Evolutionary conservation across 2,329 filamentous ascomycete species (phyloP).

Genomic region (Plenodomus biglobosus): DNA sequence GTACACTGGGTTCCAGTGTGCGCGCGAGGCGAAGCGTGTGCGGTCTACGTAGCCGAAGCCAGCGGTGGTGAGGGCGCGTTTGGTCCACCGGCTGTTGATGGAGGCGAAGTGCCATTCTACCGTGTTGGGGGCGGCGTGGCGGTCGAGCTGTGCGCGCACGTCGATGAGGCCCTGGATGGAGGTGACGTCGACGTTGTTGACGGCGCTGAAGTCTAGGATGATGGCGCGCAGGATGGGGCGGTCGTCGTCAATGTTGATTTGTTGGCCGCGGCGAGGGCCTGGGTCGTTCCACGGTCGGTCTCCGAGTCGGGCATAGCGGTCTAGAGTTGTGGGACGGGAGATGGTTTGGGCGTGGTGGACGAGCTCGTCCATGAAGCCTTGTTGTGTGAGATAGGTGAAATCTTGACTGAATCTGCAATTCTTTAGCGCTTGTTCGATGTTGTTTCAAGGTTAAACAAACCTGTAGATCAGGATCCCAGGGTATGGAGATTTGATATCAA

Average conservation of each 20-base stretch:
- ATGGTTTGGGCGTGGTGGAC: conserved; percentile 51
- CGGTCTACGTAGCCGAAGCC: conserved; percentile 76
- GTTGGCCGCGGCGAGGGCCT: conserved; percentile 64
- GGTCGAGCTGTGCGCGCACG: conserved; percentile 88
- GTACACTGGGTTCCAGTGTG: conserved; percentile 89
- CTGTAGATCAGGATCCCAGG: conserved; percentile 95
- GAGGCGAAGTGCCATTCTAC: conserved; percentile 97
- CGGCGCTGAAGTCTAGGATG: conserved; percentile 88
- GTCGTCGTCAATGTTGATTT: conserved; percentile 49
- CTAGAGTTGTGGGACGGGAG: conserved; percentile 74
- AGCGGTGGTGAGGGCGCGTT: conserved; percentile 80
- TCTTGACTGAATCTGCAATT: conserved; percentile 87
- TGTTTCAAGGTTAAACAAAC: conserved; percentile 94
- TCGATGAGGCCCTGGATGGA: conserved; percentile 92
- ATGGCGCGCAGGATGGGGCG: conserved; percentile 80
- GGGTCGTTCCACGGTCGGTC: conserved; percentile 94
- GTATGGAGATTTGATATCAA: conserved; percentile 78
- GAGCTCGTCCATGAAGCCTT: conserved; percentile 77
- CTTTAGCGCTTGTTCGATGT: conserved; percentile 63
- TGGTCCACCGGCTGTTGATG: conserved; percentile 91
- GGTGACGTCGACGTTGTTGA: conserved; percentile 92
- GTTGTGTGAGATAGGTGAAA: conserved; percentile 94
- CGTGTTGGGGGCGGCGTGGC: conserved; percentile 74
- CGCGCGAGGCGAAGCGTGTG: conserved; percentile 52
- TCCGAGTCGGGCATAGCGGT: conserved; percentile 59